Conservation (phyloP, 371 early-diverging fungal species). For the Saksenaea vasiformis region DNA sequence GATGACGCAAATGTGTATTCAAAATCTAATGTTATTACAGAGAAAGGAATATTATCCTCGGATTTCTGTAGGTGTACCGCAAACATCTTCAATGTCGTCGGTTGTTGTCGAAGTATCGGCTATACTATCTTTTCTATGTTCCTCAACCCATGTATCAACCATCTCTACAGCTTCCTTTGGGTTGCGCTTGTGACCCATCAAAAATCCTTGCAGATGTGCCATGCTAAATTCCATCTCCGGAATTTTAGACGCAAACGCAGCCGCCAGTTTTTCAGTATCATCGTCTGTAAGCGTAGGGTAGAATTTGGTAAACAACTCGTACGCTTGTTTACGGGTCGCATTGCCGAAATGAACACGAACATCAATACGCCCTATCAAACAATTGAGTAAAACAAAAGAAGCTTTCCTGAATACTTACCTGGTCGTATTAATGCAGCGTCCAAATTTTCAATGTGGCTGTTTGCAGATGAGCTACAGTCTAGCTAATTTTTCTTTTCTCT, state of each 20-base stretch:
- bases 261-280: slow-evolving; percentile 35
- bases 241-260: slow-evolving; percentile 48
- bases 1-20: too few relatives aligned
- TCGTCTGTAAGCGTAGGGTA: slow-evolving; percentile 22
- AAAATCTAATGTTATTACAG: too few relatives aligned
- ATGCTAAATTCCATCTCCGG: slow-evolving; percentile 59
- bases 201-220: slow-evolving; percentile 82
- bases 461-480: not conserved
- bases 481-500: too few relatives aligned
- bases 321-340: slow-evolving; percentile 73
- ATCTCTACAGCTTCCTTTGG: slow-evolving; percentile 11
- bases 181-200: slow-evolving; percentile 25
- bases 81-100: not conserved
- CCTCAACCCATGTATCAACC: slow-evolving; percentile 12
- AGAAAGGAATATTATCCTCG: not conserved
- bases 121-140: not conserved
- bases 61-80: not conserved
- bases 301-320: slow-evolving; percentile 57
- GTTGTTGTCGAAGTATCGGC: not conserved
- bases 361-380: slow-evolving; percentile 80
- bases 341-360: slow-evolving; percentile 83
- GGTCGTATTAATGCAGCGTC: slow-evolving; percentile 97
- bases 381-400: not conserved
- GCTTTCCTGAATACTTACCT: slow-evolving; percentile 33
- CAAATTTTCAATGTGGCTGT: slow-evolving; percentile 88